A percentile compares a stretch with the other conserved stretches of the same genome.
These are phyloP conservation scores for Flaveria sonorensis DNA, from an alignment of 129 eudicot species.

Conservation along the genomic window DNA sequence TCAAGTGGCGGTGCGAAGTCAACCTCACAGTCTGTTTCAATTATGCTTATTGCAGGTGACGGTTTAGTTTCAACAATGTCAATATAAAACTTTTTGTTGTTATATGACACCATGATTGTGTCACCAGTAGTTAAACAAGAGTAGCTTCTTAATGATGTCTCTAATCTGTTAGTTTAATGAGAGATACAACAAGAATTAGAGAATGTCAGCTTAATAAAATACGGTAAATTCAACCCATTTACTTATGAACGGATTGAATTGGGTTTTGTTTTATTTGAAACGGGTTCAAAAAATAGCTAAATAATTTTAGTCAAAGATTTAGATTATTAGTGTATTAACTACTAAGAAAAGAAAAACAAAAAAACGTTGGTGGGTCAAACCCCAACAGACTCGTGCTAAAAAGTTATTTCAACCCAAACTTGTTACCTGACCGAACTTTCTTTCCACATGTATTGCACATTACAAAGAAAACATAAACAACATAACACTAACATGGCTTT, in stretches of 20 bases:
- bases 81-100: slow-evolving; percentile 78
- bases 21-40: slow-evolving; percentile 85
- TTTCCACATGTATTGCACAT: neutral
- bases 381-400: neutral
- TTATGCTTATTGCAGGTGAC: slow-evolving; percentile 60
- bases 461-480: neutral
- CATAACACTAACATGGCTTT: slow-evolving; percentile 72
- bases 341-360: neutral
- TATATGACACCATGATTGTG: slow-evolving; percentile 75
- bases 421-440: neutral
- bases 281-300: neutral
- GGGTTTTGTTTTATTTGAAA: neutral
- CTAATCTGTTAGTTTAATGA: slow-evolving; percentile 50
- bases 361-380: neutral
- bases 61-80: slow-evolving; percentile 79
- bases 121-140: slow-evolving; percentile 84
- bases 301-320: neutral
- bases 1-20: slow-evolving; percentile 89
- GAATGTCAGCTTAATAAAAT: neutral
- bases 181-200: slow-evolving; percentile 5
- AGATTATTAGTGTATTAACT: neutral
- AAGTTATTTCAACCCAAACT: neutral
- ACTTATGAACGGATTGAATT: neutral
- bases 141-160: slow-evolving; percentile 66
- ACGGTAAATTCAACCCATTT: neutral